Percentiles rank a stretch among this genome's conserved stretches.
phyloP scores from a whole-genome alignment of 164 flowering plant genomes.

The Euptelea pleiosperma region DNA sequence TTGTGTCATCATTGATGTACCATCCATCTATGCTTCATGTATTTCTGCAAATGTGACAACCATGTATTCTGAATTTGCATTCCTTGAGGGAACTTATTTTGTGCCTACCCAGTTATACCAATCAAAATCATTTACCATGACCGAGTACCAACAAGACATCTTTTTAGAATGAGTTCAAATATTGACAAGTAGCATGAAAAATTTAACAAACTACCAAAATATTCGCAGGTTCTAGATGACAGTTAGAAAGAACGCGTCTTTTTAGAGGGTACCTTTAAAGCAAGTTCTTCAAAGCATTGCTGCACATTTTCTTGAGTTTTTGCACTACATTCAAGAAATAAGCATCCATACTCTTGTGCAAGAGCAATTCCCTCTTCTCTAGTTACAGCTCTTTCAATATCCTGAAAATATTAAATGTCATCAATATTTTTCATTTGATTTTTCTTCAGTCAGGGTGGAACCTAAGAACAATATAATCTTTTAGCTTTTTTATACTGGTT shows the following conservation, averaged over 20 bases:
- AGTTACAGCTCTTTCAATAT: slow-evolving; percentile 66
- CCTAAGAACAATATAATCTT: no score
- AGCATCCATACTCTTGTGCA: slow-evolving; percentile 58
- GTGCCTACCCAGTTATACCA: no score
- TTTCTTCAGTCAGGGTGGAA: no score
- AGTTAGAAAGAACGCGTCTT: background rate
- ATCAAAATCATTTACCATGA: no score
- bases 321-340: slow-evolving; percentile 86
- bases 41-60: no score
- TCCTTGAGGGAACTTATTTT: no score
- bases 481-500: no score
- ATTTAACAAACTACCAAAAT: background rate
- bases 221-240: background rate
- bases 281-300: slow-evolving; percentile 72
- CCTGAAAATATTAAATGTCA: slow-evolving; percentile 37
- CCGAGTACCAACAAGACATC: no score
- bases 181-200: background rate
- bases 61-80: no score
- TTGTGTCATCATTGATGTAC: no score
- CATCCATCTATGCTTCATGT: no score
- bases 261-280: slow-evolving; percentile 46
- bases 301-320: slow-evolving; percentile 70
- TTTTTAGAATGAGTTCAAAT: no score
- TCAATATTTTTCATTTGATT: background rate
- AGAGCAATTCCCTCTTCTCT: slow-evolving; percentile 81